These are phyloP conservation scores for Tillandsia fasciculata DNA, from an alignment of 176 grass and related monocot genomes.

Conservation along the genomic window DNA sequence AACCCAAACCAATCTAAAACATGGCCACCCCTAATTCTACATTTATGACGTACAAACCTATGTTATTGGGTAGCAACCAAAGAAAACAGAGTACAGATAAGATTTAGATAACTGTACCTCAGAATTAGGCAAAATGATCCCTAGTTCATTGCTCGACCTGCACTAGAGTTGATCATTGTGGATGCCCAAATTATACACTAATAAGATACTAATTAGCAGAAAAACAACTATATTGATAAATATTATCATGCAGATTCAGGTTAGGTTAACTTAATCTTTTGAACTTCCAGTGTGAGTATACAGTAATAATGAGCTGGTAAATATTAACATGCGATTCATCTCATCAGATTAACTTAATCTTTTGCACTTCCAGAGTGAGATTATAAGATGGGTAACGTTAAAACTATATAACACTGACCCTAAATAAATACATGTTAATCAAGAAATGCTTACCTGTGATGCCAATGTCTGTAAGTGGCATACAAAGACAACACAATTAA, in stretches of 20 bases:
- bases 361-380: too few species aligned
- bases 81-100: not conserved
- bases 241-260: too few species aligned
- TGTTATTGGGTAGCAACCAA: not conserved
- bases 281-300: too few species aligned
- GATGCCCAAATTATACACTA: not conserved
- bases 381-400: too few species aligned
- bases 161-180: conserved; percentile 7
- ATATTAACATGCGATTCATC: too few species aligned
- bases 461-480: conserved; percentile 20
- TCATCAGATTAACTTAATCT: too few species aligned
- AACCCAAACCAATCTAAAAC: too few species aligned
- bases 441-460: conserved; percentile 9
- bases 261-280: too few species aligned
- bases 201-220: not conserved
- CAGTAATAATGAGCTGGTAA: not conserved
- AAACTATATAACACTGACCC: too few species aligned
- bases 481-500: conserved; percentile 19
- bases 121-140: not conserved
- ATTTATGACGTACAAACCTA: too few species aligned
- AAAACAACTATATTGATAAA: too few species aligned
- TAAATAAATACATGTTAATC: not conserved
- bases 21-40: too few species aligned
- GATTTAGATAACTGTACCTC: conserved; percentile 4
- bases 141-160: conserved; percentile 6